Base-by-base conservation (phyloP, 2,329 filamentous ascomycete genomes). In the Simplicillium aogashimaense region DNA sequence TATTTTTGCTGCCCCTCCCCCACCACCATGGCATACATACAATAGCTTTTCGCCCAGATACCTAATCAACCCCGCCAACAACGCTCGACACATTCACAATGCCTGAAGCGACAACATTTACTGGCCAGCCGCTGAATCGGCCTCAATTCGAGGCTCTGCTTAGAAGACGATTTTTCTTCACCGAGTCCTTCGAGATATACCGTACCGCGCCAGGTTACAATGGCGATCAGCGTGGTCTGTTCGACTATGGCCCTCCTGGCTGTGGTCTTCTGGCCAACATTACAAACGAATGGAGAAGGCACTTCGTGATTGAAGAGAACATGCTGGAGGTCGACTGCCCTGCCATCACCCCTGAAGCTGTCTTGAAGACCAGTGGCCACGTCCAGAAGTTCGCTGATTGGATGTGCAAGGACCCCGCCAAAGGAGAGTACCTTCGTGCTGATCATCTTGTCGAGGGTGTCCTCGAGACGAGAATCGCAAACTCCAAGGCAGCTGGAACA, bases 381-480 rank as follows among this genome's bases (percentile, higher is more conserved):
- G 79, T 84, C 35, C 79, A 82, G 55, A 81, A 81, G 57, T 83
- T 83, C 54, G 76, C 79, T 49, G 78, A 83, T 55, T 83, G 74
- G 76, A 82, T 82, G 76, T 80, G 72, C 67, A 79, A 78, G 56
- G 79, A 83, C 56, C 76, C 78, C 32, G 79, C 79, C 65, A 82
- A 73, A 44, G 79, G 79, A 46, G 78, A 83, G 60, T 81, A 82
- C 53, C 75, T 83, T 57, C 72, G 79, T 44, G 75, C 79, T 28
- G 79, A 83, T 52, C 79, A 83, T 56, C 56, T 83, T 47, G 76
- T 83, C 40, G 77, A 82, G 60, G 74, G 79, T 47, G 78, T 82
- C 13, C 68, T 83, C 32, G 76, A 82, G 60, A 59, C 70, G 31
- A 66, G 79, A 16, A 53, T 83, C 43, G 77, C 75, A 58, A 38